Percentiles rank a stretch among this genome's conserved stretches.
Conservation (phyloP, 1,284 basidiomycete genomes). For the Peniophora sp. region DNA sequence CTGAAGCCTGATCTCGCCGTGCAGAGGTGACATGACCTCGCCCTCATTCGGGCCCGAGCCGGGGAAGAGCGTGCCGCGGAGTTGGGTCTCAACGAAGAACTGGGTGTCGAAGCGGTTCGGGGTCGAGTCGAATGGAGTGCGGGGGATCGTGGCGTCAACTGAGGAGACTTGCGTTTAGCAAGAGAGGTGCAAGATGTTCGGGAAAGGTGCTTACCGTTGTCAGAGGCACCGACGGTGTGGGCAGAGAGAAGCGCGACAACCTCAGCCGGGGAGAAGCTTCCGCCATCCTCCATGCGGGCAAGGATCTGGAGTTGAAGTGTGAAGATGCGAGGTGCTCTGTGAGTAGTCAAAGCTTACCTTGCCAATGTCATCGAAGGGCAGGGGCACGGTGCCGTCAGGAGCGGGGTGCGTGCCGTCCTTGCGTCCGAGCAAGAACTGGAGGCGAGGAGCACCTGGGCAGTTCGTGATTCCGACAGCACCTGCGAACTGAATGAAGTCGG, state of each 20-base stretch:
- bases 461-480: slow-evolving; percentile 19
- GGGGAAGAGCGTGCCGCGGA: slow-evolving; percentile 25
- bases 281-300: slow-evolving; percentile 11
- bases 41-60: slow-evolving; percentile 10
- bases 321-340: too few relatives aligned
- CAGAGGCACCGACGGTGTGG: slow-evolving; percentile 12
- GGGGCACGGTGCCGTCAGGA: slow-evolving; percentile 12
- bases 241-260: slow-evolving; percentile 12
- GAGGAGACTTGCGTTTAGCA: neutral
- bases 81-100: slow-evolving; percentile 29
- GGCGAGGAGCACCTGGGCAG: slow-evolving; percentile 17
- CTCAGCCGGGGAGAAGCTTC: slow-evolving; percentile 9
- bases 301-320: neutral
- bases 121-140: slow-evolving; percentile 24
- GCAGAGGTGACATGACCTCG: slow-evolving; percentile 8
- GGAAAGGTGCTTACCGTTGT: too few relatives aligned
- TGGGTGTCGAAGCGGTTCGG: slow-evolving; percentile 29
- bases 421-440: slow-evolving; percentile 18
- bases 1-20: slow-evolving; percentile 10
- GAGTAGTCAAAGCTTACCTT: too few relatives aligned
- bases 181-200: too few relatives aligned
- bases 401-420: slow-evolving; percentile 16
- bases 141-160: slow-evolving; percentile 15
- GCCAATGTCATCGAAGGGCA: neutral
- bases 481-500: slow-evolving; percentile 20